These are phyloP conservation scores for Apiospora arundinis DNA, from an alignment of 2,329 filamentous ascomycete genomes.

Conservation along the genomic window DNA sequence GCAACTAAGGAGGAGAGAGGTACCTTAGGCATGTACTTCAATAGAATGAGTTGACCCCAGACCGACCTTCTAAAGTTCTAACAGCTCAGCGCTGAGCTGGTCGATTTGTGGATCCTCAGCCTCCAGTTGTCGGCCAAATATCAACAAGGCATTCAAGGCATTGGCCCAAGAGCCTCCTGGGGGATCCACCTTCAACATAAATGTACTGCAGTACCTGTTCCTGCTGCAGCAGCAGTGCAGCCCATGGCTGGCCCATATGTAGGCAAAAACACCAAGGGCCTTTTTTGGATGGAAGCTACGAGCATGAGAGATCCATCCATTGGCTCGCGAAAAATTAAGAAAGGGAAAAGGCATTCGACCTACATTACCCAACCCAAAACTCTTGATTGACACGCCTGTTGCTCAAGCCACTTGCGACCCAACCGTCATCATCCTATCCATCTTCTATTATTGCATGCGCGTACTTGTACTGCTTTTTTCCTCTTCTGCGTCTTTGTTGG, in stretches of 20 bases:
- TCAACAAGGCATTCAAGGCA: slow-evolving; percentile 14
- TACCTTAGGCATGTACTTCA: too few relatives aligned
- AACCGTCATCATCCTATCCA: slow-evolving; percentile 2
- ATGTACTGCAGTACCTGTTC: neutral
- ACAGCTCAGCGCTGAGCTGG: slow-evolving; percentile 11
- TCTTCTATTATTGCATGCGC: neutral
- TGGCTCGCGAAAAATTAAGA: slow-evolving; percentile 13
- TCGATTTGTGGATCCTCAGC: neutral
- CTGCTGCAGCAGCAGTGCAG: too few relatives aligned
- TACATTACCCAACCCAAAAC: slow-evolving; percentile 5
- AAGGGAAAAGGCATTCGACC: slow-evolving; percentile 13
- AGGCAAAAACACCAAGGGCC: slow-evolving; percentile 13
- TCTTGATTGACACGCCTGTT: neutral
- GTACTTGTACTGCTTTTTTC: neutral
- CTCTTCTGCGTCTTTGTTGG: slow-evolving; percentile 11
- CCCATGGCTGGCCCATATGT: neutral
- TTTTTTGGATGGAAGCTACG: slow-evolving; percentile 16
- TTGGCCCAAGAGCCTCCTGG: neutral
- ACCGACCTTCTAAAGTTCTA: slow-evolving; percentile 13
- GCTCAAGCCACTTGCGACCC: slow-evolving; percentile 7
- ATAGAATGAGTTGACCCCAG: neutral
- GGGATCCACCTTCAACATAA: neutral
- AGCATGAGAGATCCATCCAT: slow-evolving; percentile 12
- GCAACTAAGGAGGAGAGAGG: too few relatives aligned
- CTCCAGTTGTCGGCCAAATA: neutral